Base-by-base conservation (phyloP, 2,329 filamentous ascomycete genomes). In the Aspergillus proliferans region DNA sequence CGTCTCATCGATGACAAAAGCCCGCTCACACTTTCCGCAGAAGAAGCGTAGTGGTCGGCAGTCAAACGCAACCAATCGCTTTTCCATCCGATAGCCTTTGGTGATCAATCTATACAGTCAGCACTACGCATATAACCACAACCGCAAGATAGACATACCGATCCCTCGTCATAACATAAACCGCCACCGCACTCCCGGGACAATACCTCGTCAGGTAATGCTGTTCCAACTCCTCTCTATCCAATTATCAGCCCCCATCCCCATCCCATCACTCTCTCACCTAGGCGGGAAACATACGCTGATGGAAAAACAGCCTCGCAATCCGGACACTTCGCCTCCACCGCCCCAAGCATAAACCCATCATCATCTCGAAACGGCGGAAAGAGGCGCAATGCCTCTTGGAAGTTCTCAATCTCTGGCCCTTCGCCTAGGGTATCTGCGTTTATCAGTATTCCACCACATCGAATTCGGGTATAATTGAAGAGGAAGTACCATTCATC, bases 101-200 rank as follows among this genome's bases (percentile, higher is more conserved):
- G 60, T 64, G 44, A 65, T 65, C 10, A 64, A 51, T 15, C 62
- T 65, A 4, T 4, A n/a, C 26, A 22, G 19, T 48, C 46, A 51
- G 39, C 39, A n/a, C 6, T 9, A 42, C 6, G 24, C 39, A 40
- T 33, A 22, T 22, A 22, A 6, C 22, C 14, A 33, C n/a, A 8
- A 39, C 18, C 18, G 10, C 14, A 14, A 14, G 34, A 39, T 9
- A 6, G n/a, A 43, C 36, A 21, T 57, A 64, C 62, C 61, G 60
- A 54, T 65, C 62, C 44, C 59, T 55, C 18, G 50, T 65, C 61
- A 65, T 65, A 33, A 65, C 53, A 46, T 65, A 64, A 41, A 63
- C 58, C 12, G 59, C 55, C 12, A 65, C 54, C 4, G 62, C 61
- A 19, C 58, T 52, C 2, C 62, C 62, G 4, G 60, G 57, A 21